phyloP scores from a whole-genome alignment of 176 grass and related monocot species.

The Cenchrus fungigraminus region DNA sequence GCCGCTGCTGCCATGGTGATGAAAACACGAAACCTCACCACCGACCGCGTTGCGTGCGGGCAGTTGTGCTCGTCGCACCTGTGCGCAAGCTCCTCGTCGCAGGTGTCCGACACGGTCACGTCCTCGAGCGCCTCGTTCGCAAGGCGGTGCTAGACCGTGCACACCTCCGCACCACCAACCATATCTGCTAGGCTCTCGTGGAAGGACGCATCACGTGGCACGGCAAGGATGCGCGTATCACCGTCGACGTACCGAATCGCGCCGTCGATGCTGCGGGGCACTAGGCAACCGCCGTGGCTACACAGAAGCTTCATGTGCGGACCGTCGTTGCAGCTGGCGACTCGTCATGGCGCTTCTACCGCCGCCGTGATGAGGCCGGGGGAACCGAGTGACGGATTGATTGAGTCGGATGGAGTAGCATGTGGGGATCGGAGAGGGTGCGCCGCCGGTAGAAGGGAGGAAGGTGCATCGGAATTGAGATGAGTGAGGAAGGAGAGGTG shows the following conservation, averaged over 20 bases:
- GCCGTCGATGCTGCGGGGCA: slow-evolving; percentile 1
- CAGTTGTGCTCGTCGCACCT: slow-evolving; percentile 53
- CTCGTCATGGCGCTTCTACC: too few species aligned
- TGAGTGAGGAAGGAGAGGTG: too few species aligned
- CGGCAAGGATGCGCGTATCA: slow-evolving; percentile 39
- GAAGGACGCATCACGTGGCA: slow-evolving; percentile 33
- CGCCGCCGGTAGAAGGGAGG: too few species aligned
- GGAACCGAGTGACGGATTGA: too few species aligned
- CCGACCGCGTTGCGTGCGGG: background rate
- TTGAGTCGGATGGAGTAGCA: too few species aligned
- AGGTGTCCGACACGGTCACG: slow-evolving; percentile 54
- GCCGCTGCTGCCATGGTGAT: background rate
- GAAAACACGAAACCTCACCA: slow-evolving; percentile 38
- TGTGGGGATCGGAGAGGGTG: too few species aligned
- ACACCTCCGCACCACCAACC: background rate
- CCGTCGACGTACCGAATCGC: slow-evolving; percentile 43
- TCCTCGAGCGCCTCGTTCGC: slow-evolving; percentile 35
- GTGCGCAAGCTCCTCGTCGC: slow-evolving; percentile 56
- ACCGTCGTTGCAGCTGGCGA: background rate
- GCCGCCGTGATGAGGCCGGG: background rate
- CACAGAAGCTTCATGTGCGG: slow-evolving; percentile 23
- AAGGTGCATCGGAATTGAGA: too few species aligned
- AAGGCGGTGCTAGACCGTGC: slow-evolving; percentile 39
- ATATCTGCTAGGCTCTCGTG: slow-evolving; percentile 6
- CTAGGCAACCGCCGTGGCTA: slow-evolving; percentile 50